phyloP scores from a whole-genome alignment of 495 filamentous ascomycete species.

The Penicillium desertorum region DNA sequence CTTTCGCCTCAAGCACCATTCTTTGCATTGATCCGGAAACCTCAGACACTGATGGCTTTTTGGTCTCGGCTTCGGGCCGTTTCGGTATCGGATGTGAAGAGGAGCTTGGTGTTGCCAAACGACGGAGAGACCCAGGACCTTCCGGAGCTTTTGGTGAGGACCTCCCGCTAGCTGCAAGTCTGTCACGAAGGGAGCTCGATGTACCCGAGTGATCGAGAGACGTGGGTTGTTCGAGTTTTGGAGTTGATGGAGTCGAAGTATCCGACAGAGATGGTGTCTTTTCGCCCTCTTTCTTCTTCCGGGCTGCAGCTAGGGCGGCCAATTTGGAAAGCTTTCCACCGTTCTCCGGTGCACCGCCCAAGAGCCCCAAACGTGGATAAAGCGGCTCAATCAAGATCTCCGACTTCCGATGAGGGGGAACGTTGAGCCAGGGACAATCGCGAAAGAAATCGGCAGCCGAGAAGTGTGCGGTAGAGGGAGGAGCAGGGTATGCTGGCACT shows the following conservation, averaged over 20 bases:
- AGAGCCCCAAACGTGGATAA: slow-evolving; percentile 59
- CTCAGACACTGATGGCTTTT: slow-evolving; percentile 9
- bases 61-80: slow-evolving; percentile 21
- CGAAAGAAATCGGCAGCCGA: slow-evolving; percentile 66
- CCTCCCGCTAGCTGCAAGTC: slow-evolving; percentile 38
- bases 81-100: slow-evolving; percentile 21
- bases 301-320: slow-evolving; percentile 81
- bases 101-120: slow-evolving; percentile 23
- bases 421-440: slow-evolving; percentile 82
- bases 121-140: slow-evolving; percentile 23
- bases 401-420: slow-evolving; percentile 66
- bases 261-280: slow-evolving; percentile 42
- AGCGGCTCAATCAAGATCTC: slow-evolving; percentile 64
- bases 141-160: slow-evolving; percentile 31
- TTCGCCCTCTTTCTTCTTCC: slow-evolving; percentile 74
- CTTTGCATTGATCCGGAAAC: slow-evolving; percentile 4
- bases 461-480: slow-evolving; percentile 31
- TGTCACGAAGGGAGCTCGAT: slow-evolving; percentile 36
- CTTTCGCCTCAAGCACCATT: slow-evolving; percentile 3
- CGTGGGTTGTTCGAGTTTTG: slow-evolving; percentile 16
- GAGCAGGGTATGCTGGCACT: slow-evolving; percentile 41
- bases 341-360: slow-evolving; percentile 69
- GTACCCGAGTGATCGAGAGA: slow-evolving; percentile 26
- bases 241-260: slow-evolving; percentile 5
- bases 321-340: slow-evolving; percentile 79